Evolutionary conservation across 768 basidiomycete genomes (phyloP).

Genomic region (Megacollybia marginata): DNA sequence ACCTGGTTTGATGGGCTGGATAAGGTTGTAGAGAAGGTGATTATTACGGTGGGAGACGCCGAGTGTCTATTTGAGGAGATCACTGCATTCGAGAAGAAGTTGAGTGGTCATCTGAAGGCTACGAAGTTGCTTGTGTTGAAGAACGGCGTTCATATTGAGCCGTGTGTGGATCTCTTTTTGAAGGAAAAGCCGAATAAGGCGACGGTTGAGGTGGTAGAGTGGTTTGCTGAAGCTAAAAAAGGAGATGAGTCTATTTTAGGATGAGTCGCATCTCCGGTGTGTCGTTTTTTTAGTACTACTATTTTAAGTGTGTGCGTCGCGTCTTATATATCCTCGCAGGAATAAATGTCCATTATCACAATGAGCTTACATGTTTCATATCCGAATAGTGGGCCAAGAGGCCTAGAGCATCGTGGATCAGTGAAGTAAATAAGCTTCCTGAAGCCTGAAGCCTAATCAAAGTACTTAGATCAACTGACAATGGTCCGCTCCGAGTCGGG

Average conservation of each 20-base stretch:
- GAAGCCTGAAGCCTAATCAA: too few relatives aligned
- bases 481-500: too few relatives aligned
- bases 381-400: too few relatives aligned
- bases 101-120: constrained; percentile 2
- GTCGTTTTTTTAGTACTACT: neutral
- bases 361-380: too few relatives aligned
- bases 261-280: neutral
- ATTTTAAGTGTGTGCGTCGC: too few relatives aligned
- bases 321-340: too few relatives aligned
- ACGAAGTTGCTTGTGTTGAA: constrained; percentile 10
- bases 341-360: too few relatives aligned
- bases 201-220: neutral
- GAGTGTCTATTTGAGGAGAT: constrained; percentile 23
- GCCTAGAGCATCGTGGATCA: too few relatives aligned
- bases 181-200: constrained; percentile 2
- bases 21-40: constrained; percentile 12
- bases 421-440: too few relatives aligned
- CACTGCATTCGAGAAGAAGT: constrained; percentile 11
- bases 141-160: constrained; percentile 12
- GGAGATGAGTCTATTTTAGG: too few relatives aligned
- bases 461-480: too few relatives aligned
- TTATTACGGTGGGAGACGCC: constrained; percentile 20
- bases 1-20: constrained; percentile 23
- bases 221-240: too few relatives aligned
- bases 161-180: constrained; percentile 9